Evolutionary conservation across 768 basidiomycete genomes (phyloP), one percentile per base, ranked within the genome.

Genomic region (Leucogyrophana mollusca): DNA sequence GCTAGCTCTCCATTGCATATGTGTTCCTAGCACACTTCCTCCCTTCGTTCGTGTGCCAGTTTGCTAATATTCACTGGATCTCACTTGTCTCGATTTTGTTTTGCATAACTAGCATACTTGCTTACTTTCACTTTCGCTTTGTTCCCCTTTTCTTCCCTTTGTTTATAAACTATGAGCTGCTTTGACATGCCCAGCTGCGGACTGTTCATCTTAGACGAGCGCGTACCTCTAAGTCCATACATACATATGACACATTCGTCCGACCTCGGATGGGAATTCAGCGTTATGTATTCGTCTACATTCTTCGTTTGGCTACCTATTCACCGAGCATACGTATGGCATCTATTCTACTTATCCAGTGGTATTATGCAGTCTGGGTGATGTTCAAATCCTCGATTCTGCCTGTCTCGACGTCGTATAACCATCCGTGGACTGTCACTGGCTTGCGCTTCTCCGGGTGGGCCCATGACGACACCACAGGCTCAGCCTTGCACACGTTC

Each of bases 381-480:
- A 86, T 60, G 2, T 68, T 67, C 41, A 90, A 63, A 52, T 90
- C 87, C 56, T 66, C 72, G 62, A 90, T 62, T 41, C 68, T 67
- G 2, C 87, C 87, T 10, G 67, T 73, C 21, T 67, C 73, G 40
- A 90, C 54, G 23, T 86, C 79, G 56, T 86, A 89, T 30, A 90
- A 76, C 85, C 83, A 89, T 14, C 87, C 87, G 49, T 89, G 86
- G 4, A 89, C 77, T 61, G 61, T 72, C 18, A 85, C 63, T 6
- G 73, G 63, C 57, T 75, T 69, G 0, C 56, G 56, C 0, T 46
- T 51, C 37, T 44, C 43, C 36, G 44, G 54, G 17, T 45, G 20
- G 0, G 53, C 54, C 68, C 80, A 82, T 1, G 78, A 78, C 46
- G 73, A 57, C 33, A 52, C 53, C 33, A 84, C 69, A 4, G 74